Percentiles rank a stretch among this genome's conserved stretches.
Conservation (phyloP, 495 filamentous ascomycete species). For the Bacidia gigantensis region DNA sequence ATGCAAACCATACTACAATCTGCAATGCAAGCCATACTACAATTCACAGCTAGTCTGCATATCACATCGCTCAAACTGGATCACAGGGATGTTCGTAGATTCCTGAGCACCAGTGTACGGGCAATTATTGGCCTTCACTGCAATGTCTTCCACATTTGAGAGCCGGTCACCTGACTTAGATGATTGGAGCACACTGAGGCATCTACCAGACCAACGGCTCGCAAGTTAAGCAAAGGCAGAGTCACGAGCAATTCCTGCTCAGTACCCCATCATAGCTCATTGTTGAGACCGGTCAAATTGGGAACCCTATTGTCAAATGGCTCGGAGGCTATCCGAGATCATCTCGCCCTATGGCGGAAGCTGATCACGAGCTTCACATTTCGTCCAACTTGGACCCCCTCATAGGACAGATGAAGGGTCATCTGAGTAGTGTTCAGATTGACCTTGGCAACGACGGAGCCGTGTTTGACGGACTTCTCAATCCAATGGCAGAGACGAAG, state of each 20-base stretch:
- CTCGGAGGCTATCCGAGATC: constrained; percentile 1
- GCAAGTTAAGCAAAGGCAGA: not conserved
- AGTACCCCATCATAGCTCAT: not conserved
- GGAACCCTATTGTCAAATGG: not conserved
- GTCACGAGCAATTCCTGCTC: not conserved
- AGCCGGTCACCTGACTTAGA: no score
- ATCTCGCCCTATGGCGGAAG: not conserved
- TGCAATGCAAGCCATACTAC: no score
- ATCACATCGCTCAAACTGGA: no score
- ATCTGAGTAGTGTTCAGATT: not conserved
- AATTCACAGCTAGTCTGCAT: no score
- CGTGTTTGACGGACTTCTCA: not conserved
- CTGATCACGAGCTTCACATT: not conserved
- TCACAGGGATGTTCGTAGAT: no score
- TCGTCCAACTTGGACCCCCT: not conserved
- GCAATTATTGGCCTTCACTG: no score
- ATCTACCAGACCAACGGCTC: no score
- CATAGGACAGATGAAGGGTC: not conserved
- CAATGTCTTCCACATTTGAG: no score
- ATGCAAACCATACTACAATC: no score
- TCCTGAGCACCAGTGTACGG: no score
- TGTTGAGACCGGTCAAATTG: no score
- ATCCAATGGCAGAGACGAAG: not conserved
- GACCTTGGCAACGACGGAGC: not conserved
- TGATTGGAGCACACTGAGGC: no score